Evolutionary conservation across 257 asterid species (phyloP).

Genomic region (Pogostemon cablin): DNA sequence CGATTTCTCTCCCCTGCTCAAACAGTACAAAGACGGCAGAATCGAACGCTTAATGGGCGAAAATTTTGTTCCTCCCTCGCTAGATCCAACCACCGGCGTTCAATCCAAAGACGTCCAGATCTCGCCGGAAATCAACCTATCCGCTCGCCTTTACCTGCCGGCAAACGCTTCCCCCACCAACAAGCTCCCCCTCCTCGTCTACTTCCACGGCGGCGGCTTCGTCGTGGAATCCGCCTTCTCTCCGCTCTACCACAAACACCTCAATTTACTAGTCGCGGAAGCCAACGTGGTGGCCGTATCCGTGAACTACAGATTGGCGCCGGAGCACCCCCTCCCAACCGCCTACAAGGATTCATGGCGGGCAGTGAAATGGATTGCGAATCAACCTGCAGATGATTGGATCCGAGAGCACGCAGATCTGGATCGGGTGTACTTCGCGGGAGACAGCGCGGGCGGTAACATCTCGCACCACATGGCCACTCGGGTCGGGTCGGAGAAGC

Average conservation of each 20-base stretch:
- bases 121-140: constrained; percentile 37
- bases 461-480: constrained; percentile 49
- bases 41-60: constrained; percentile 31
- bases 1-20: constrained; percentile 37
- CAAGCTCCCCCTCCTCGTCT: constrained; percentile 55
- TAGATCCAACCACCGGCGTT: constrained; percentile 42
- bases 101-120: constrained; percentile 50
- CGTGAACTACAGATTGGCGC: constrained; percentile 41
- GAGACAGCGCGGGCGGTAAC: constrained; percentile 75
- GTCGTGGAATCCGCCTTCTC: constrained; percentile 44
- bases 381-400: constrained; percentile 45
- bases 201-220: constrained; percentile 65
- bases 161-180: constrained; percentile 15
- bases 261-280: constrained; percentile 38
- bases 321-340: constrained; percentile 43
- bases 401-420: constrained; percentile 48
- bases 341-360: constrained; percentile 38
- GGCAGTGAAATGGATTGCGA: constrained; percentile 38
- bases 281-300: constrained; percentile 46
- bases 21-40: constrained; percentile 45
- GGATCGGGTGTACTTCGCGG: constrained; percentile 49
- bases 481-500: constrained; percentile 44
- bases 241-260: constrained; percentile 37
- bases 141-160: constrained; percentile 54
- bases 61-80: constrained; percentile 35